Base-by-base conservation (phyloP, 2,329 filamentous ascomycete species). In the Rhexocercosporidium sp. region DNA sequence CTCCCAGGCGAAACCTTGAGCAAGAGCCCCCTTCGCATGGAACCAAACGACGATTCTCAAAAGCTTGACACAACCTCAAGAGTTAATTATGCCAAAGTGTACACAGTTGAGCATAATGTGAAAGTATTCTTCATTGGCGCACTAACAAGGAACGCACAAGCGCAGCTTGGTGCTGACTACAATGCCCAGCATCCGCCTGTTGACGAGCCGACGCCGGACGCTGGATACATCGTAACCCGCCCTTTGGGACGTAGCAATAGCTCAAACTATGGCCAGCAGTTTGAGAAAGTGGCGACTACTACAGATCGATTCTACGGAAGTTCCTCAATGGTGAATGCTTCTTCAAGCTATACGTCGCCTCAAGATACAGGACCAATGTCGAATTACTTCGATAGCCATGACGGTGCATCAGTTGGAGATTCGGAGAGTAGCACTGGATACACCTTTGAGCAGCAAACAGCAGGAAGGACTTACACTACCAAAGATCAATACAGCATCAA, bases 71-170 rank as follows among this genome's bases (percentile, higher is more conserved):
- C 0, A 0, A 27, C 37, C 1, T 75, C 74, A 11, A 60, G 75
- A 9, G 37, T 76, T 1, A 75, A 76, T 39, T 76, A 74, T 49
- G 65, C 66, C 2, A 76, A 76, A n/a, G 39, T 73, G 7, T 75
- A 75, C 51, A 75, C 75, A 0, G 68, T 76, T 3, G 75, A 76
- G 44, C 68, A 76, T 37, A 74, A 74, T 47, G 68, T 75, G 6
- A 69, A 71, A 31, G 73, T 76, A 0, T 66, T 53, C 18, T 74
- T 73, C 14, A 72, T 74, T 37, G 74, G 75, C 7, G 59, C 8
- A 22, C 6, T 66, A 3, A 5, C 20, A 1, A 14, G 29, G 14
- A 27, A 59, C 12, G 18, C 29, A 14, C 31, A 47, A 20, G 49
- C 25, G 2, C 29, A 59, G 25, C 34, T 64, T 1, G 14, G 2